These are phyloP conservation scores for Sodiomyces alkalinus DNA, from an alignment of 2,329 filamentous ascomycete genomes.

Conservation along the genomic window DNA sequence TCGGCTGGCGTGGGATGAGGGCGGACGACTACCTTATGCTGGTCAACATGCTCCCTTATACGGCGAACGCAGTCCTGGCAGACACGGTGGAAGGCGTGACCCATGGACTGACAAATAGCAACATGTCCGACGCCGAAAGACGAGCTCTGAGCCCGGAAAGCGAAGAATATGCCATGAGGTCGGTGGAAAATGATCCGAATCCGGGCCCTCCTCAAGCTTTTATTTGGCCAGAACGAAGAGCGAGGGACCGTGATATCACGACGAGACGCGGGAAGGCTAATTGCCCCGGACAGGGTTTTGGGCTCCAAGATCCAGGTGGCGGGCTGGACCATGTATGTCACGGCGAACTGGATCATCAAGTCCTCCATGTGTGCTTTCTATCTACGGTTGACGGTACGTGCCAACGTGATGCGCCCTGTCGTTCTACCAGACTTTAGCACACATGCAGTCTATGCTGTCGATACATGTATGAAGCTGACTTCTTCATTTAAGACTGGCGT, in stretches of 20 bases:
- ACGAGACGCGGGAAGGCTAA: too few species aligned
- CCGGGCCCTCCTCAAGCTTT: neutral
- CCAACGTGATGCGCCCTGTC: too few species aligned
- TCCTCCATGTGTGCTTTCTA: conserved; percentile 36
- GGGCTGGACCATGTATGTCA: conserved; percentile 34
- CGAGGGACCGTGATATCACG: too few species aligned
- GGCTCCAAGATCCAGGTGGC: conserved; percentile 38
- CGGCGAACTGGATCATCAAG: conserved; percentile 35
- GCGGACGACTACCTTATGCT: conserved; percentile 37
- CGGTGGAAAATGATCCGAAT: neutral
- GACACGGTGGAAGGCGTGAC: conserved; percentile 21
- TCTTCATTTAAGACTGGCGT: conserved; percentile 3
- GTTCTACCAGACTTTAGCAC: too few species aligned
- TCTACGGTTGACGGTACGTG: conserved; percentile 27
- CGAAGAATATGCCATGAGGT: neutral
- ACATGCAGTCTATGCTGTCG: too few species aligned
- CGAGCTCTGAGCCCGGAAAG: neutral
- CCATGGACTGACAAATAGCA: neutral
- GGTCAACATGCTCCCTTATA: conserved; percentile 6
- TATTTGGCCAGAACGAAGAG: too few species aligned
- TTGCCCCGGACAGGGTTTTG: conserved; percentile 18
- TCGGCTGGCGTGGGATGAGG: conserved; percentile 33
- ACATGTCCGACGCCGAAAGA: neutral
- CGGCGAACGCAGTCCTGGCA: conserved; percentile 12
- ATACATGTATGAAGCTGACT: conserved; percentile 1